A percentile compares a stretch with the other conserved stretches of the same genome.
Conservation (phyloP, 805 yeast genomes). For the Alloascoidea hylecoeti region DNA sequence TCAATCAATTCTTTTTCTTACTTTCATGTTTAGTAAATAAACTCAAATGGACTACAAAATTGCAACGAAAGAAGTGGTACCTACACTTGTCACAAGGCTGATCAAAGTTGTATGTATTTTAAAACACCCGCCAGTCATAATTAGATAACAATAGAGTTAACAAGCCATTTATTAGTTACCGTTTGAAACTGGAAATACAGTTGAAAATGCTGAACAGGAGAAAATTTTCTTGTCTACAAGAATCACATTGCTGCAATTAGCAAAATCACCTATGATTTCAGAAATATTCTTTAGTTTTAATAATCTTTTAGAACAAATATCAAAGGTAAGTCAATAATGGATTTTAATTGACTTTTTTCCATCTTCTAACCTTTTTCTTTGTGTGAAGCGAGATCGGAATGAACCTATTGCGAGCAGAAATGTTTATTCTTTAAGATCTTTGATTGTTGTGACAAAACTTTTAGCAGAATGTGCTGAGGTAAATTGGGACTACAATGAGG, state of each 20-base stretch:
- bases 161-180: too few relatives aligned
- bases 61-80: too few relatives aligned
- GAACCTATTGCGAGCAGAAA: not conserved
- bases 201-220: not conserved
- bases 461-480: constrained; percentile 1
- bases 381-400: not conserved
- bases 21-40: too few relatives aligned
- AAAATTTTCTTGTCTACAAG: not conserved
- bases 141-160: too few relatives aligned
- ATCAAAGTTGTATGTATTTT: not conserved
- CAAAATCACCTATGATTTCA: not conserved
- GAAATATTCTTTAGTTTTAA: not conserved
- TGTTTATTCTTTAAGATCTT: not conserved
- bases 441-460: not conserved
- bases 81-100: not conserved
- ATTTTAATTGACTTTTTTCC: not conserved
- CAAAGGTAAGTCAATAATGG: not conserved
- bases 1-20: too few relatives aligned
- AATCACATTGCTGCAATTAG: not conserved
- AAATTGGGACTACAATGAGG: not conserved
- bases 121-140: too few relatives aligned
- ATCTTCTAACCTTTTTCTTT: not conserved
- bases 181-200: not conserved
- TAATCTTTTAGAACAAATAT: not conserved
- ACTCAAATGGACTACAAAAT: too few relatives aligned